A percentile compares a stretch with the other conserved stretches of the same genome.
These are phyloP conservation scores for Alternaria brassicicola DNA, from an alignment of 2,329 filamentous ascomycete genomes.

Conservation along the genomic window DNA sequence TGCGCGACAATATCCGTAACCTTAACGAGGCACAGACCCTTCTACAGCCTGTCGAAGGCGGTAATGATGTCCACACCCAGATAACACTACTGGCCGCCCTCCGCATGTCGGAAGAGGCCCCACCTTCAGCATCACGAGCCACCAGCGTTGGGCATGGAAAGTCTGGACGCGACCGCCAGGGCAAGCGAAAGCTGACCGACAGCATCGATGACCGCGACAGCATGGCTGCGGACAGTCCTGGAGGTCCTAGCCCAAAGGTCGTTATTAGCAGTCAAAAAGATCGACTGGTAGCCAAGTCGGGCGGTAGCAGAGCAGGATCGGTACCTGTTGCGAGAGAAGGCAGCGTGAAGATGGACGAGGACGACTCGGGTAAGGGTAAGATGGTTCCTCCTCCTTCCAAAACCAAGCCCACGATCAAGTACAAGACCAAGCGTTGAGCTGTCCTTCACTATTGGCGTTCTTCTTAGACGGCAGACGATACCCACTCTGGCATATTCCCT, in stretches of 20 bases:
- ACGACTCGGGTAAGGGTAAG: slow-evolving; percentile 54
- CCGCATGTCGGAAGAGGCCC: slow-evolving; percentile 53
- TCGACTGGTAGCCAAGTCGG: slow-evolving; percentile 49
- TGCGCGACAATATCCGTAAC: slow-evolving; percentile 57
- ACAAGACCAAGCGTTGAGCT: slow-evolving; percentile 25
- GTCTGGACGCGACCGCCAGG: slow-evolving; percentile 45
- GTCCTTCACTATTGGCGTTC: slow-evolving; percentile 13
- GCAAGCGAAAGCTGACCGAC: slow-evolving; percentile 47
- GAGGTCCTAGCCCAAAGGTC: slow-evolving; percentile 45
- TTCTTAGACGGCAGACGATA: slow-evolving; percentile 26
- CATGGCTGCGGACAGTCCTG: slow-evolving; percentile 47
- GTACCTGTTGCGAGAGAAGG: slow-evolving; percentile 55
- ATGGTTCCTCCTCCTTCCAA: slow-evolving; percentile 40
- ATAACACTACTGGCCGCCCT: slow-evolving; percentile 56
- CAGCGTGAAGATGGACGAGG: slow-evolving; percentile 57
- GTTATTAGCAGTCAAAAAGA: slow-evolving; percentile 40
- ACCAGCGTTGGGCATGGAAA: slow-evolving; percentile 43
- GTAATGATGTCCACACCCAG: slow-evolving; percentile 51
- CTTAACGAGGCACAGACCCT: slow-evolving; percentile 54
- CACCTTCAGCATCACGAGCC: slow-evolving; percentile 43
- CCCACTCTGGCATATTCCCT: slow-evolving; percentile 21
- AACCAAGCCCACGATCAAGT: slow-evolving; percentile 20
- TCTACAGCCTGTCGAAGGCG: slow-evolving; percentile 50
- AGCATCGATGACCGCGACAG: slow-evolving; percentile 48
- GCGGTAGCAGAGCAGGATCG: slow-evolving; percentile 49